A percentile compares a stretch with the other conserved stretches of the same genome.
Evolutionary conservation across 768 basidiomycete genomes (phyloP).

Genomic region (Dictyophora rubrovolvata): DNA sequence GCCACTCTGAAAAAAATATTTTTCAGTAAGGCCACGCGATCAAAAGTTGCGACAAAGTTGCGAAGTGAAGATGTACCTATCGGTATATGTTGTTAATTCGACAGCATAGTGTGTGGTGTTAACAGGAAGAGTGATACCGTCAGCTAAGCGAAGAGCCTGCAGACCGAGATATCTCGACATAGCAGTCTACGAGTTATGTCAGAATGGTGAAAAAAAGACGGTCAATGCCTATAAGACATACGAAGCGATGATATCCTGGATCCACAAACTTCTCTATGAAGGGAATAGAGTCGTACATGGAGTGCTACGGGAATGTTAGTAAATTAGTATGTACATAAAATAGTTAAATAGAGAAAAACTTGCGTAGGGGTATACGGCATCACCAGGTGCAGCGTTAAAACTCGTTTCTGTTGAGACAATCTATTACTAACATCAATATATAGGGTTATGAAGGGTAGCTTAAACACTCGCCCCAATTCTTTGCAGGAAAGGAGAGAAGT

Average conservation of each 20-base stretch:
- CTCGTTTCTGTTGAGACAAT: conserved; percentile 24
- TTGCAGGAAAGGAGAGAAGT: conserved; percentile 89
- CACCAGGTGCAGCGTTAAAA: conserved; percentile 31
- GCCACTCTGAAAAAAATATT: background rate
- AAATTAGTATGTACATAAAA: background rate
- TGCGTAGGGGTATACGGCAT: conserved; percentile 62
- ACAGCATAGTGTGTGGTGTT: conserved; percentile 60
- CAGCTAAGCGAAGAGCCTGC: conserved; percentile 40
- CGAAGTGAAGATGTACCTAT: conserved; percentile 35
- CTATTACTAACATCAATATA: background rate
- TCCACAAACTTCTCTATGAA: conserved; percentile 74
- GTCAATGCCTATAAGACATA: conserved; percentile 23
- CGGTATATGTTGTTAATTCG: conserved; percentile 44
- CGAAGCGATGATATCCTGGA: conserved; percentile 64
- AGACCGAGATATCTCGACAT: conserved; percentile 58
- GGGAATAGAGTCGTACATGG: conserved; percentile 57
- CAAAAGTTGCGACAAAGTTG: too few species aligned
- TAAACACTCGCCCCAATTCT: conserved; percentile 45
- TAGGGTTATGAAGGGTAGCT: conserved; percentile 14
- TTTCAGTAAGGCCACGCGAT: background rate
- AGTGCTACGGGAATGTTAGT: conserved; percentile 39
- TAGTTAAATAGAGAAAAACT: conserved; percentile 12
- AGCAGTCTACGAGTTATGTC: conserved; percentile 35
- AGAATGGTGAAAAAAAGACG: background rate
- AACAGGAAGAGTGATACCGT: conserved; percentile 47